These are phyloP conservation scores for Phytophthora colocasiae DNA, from an alignment of 352 stramenopile species.

Conservation along the genomic window DNA sequence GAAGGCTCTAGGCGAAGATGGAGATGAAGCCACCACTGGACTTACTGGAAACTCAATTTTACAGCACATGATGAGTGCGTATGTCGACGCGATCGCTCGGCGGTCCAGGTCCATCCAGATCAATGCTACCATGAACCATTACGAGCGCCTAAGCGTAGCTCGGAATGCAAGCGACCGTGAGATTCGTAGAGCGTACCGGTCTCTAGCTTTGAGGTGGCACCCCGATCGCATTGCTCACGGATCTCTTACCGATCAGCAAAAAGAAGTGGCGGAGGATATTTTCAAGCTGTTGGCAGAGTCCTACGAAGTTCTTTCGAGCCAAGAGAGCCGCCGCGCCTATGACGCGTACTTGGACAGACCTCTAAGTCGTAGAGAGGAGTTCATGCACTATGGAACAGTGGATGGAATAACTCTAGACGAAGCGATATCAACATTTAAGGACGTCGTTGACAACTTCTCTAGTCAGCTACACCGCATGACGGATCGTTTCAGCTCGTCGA, in stretches of 20 bases:
- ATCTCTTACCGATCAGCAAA: constrained; percentile 50
- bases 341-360: constrained; percentile 64
- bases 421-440: constrained; percentile 80
- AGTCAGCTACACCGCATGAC: constrained; percentile 55
- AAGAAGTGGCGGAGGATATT: constrained; percentile 70
- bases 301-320: constrained; percentile 82
- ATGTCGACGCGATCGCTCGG: constrained; percentile 72
- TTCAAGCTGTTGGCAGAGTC: constrained; percentile 87
- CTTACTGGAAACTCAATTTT: constrained; percentile 79
- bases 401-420: constrained; percentile 81
- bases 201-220: constrained; percentile 82
- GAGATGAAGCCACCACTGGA: constrained; percentile 46
- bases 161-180: constrained; percentile 65
- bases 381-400: constrained; percentile 76
- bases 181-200: constrained; percentile 77
- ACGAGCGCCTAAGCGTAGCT: constrained; percentile 73
- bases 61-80: constrained; percentile 84
- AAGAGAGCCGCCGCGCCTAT: constrained; percentile 58
- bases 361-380: constrained; percentile 67
- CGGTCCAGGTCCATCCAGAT: constrained; percentile 81
- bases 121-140: constrained; percentile 86
- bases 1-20: constrained; percentile 56
- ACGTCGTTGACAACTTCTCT: constrained; percentile 65
- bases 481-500: constrained; percentile 75
- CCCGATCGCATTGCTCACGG: constrained; percentile 69